A percentile compares a stretch with the other conserved stretches of the same genome.
These are phyloP conservation scores for Eragrostis tef DNA, from an alignment of 202 grass and related monocot genomes.

Conservation along the genomic window DNA sequence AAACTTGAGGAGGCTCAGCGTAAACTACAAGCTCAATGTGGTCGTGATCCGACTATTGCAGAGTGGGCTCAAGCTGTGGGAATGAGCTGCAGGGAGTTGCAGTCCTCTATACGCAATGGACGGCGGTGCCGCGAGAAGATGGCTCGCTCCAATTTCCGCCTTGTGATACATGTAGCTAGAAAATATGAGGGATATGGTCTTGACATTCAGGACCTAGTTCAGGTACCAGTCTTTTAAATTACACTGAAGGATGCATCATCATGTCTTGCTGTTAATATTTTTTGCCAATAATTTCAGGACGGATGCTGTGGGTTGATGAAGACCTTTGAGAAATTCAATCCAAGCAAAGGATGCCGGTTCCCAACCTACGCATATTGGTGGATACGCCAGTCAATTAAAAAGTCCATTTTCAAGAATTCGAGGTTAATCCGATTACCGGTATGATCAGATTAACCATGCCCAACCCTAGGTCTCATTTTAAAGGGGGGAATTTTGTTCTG, in stretches of 20 bases:
- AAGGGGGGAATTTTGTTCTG: neutral
- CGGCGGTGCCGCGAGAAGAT: conserved; percentile 82
- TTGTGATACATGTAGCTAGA: conserved; percentile 89
- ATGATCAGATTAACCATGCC: conserved; percentile 19
- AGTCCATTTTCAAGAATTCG: conserved; percentile 80
- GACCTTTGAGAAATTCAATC: conserved; percentile 92
- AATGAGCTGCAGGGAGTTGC: conserved; percentile 67
- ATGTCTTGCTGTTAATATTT: conserved; percentile 33
- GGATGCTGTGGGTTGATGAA: conserved; percentile 88
- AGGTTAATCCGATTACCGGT: conserved; percentile 88
- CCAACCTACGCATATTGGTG: conserved; percentile 90
- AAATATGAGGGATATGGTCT: conserved; percentile 79
- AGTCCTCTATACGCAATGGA: conserved; percentile 60
- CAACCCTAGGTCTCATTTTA: neutral
- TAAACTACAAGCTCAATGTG: conserved; percentile 59
- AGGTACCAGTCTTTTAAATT: conserved; percentile 55
- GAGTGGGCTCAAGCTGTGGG: conserved; percentile 90
- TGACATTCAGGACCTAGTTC: conserved; percentile 80
- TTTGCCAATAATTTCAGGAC: conserved; percentile 55
- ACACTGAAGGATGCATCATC: neutral
- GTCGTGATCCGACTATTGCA: conserved; percentile 62
- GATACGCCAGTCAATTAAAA: conserved; percentile 86
- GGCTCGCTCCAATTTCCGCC: conserved; percentile 80
- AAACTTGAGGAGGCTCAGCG: conserved; percentile 77
- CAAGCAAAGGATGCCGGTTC: conserved; percentile 77